phyloP scores from a whole-genome alignment of 768 basidiomycete species.

The Podaxis sp. region DNA sequence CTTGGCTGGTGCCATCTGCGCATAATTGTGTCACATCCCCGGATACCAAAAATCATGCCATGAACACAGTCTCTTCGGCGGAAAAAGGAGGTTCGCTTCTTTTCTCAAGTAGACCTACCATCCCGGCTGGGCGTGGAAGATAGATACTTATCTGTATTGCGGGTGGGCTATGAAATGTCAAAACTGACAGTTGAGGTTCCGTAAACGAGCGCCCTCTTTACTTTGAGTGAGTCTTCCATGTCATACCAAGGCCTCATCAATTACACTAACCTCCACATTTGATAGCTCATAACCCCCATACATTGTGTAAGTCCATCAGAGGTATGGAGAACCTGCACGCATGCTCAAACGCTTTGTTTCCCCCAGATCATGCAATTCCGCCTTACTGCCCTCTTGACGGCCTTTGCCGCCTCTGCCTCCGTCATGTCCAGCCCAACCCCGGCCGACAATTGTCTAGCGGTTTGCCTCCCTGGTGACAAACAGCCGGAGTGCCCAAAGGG shows the following conservation, averaged over 20 bases:
- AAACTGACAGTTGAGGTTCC: not conserved
- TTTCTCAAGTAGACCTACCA: no score
- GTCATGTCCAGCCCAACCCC: not conserved
- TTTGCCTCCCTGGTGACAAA: not conserved
- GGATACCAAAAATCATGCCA: not conserved
- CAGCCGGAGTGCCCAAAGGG: not conserved
- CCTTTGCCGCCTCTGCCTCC: not conserved
- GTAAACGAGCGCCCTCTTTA: not conserved
- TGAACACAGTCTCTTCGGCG: not conserved
- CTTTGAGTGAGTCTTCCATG: not conserved
- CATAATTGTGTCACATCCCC: not conserved
- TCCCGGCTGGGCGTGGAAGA: no score
- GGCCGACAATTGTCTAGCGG: not conserved
- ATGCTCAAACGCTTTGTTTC: not conserved
- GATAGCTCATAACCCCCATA: not conserved
- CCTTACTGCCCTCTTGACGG: not conserved
- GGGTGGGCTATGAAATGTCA: no score
- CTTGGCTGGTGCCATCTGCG: not conserved
- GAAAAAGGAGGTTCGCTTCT: not conserved
- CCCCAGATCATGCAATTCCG: not conserved
- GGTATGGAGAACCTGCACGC: not conserved
- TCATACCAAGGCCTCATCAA: not conserved
- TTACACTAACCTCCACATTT: not conserved
- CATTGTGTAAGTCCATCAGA: not conserved
- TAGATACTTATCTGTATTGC: no score